A percentile compares a stretch with the other conserved stretches of the same genome.
These are phyloP conservation scores for Fragilariopsis cylindrus DNA, from an alignment of 108 stramenopile genomes.

Conservation along the genomic window DNA sequence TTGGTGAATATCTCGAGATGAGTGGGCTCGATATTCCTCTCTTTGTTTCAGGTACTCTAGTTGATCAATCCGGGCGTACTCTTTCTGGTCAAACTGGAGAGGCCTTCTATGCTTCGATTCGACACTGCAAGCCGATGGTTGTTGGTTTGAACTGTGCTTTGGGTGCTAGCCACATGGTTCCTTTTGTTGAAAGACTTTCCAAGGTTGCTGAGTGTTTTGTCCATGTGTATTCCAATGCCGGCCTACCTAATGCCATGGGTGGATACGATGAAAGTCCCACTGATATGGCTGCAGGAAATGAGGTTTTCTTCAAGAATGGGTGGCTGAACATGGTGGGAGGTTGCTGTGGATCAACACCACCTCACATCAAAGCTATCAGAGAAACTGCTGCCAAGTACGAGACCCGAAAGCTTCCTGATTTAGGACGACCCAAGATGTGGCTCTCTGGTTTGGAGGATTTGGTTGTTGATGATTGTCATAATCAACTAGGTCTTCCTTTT, in stretches of 20 bases:
- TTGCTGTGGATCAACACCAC: slow-evolving; percentile 98
- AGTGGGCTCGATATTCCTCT: slow-evolving; percentile 92
- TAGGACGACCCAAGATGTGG: slow-evolving; percentile 94
- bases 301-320: slow-evolving; percentile 91
- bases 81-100: slow-evolving; percentile 98
- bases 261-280: slow-evolving; percentile 97
- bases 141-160: slow-evolving; percentile 99
- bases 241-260: slow-evolving; percentile 99
- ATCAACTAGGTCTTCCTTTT: slow-evolving; percentile 92
- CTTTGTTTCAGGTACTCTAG: slow-evolving; percentile 97
- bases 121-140: slow-evolving; percentile 98
- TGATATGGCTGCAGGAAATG: slow-evolving; percentile 92
- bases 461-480: slow-evolving; percentile 90
- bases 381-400: slow-evolving; percentile 62
- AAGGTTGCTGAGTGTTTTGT: slow-evolving; percentile 95
- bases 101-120: slow-evolving; percentile 97
- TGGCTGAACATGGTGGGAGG: slow-evolving; percentile 99
- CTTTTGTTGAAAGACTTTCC: slow-evolving; percentile 92
- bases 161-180: slow-evolving; percentile 95
- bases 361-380: slow-evolving; percentile 91
- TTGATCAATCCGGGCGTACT: slow-evolving; percentile 98
- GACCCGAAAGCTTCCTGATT: slow-evolving; percentile 82
- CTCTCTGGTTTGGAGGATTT: slow-evolving; percentile 95
- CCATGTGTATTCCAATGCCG: slow-evolving; percentile 98
- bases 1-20: slow-evolving; percentile 92